Base-by-base conservation (phyloP, 2,329 filamentous ascomycete species). In the Sporothrix humicola region DNA sequence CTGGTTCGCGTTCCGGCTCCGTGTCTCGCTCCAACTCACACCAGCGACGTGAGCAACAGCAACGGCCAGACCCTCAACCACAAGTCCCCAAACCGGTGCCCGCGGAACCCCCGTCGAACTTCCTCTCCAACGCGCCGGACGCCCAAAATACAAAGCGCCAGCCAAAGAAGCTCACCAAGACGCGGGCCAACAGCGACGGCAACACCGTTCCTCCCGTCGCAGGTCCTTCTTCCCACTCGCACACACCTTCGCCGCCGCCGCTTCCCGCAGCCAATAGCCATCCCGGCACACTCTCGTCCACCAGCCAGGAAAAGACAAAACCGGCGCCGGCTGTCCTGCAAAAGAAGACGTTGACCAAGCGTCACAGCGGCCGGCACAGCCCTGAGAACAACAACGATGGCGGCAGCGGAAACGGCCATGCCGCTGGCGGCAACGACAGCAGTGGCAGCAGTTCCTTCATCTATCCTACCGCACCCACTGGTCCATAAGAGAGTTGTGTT, bases 151-250 rank as follows among this genome's bases (percentile, higher is more conserved):
- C 76, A 20, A 84, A 81, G 74, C 79, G 82, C n/a, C 79, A 80
- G 65, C 82, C 80, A 50, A 82, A 81, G 70, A 85, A 85, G 76
- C 78, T 85, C 48, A 82, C 80, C 23, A 86, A 86, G 78, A 79
- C 76, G 70, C 81, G 83, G 37, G 80, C 79, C 37, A 82, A 77
- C 74, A 83, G 80, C 76, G 83, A 84, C 52, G n/a, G 26, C 37
- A 46, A 26, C 17, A 15, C 9, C 37, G 42, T 20, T 5, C 7
- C 10, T 15, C 1, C 10, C 56, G 63, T 44, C 37, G 17, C 68
- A 8, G 52, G 31, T 13, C 66, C 50, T 15, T n/a, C 48, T 54
- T 15, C n/a, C 15, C 48, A 37, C 7, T 15, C n/a, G 15, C 48
- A 37, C 7, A 56, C 26, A 12, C 26, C 66, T 9, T 54, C 70